Base-by-base conservation (phyloP, 129 eudicot species). In the Chrysanthemum seticuspe region DNA sequence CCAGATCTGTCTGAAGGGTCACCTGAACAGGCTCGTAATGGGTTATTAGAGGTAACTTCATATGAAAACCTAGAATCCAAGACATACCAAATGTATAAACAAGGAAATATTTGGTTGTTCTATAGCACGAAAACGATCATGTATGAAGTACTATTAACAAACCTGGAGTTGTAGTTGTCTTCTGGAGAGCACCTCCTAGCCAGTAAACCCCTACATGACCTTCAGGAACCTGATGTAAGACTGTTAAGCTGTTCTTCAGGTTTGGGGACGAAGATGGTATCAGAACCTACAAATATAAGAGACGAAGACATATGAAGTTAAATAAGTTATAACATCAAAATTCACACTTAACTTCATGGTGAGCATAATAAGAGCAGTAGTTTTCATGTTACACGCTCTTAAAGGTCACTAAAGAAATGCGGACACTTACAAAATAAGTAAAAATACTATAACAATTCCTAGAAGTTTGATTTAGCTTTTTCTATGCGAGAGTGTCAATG, bases 141-240 rank as follows among this genome's bases (percentile, higher is more conserved):
- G 19, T 62, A 18, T 10, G 45, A 55, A 80, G 62, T 51, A 59
- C 6, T 71, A 54, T 45, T 45, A 52, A 44, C 64, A 64, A 70
- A 89, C 96, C 96, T 79, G 97, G 91, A 82, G 75, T 71, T 52
- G 95, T 93, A 14, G 92, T 87, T 12, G 83, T 89, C 34, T 85
- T 79, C 61, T 87, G 86, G 54, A 93, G 98, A 67, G 98, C 96
- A 74, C 98, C 98, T 29, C 98, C 98, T 74, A 87, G 76, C 98
- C 97, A 93, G 70, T 89, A 93, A 79, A 90, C 98, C 50, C 98
- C 98, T 73, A 93, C 97, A 84, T 93, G 98, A 73, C 98, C 97
- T 86, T 93, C 96, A 71, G 98, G 98, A 48, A 89, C 96, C 88
- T 93, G 98, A 74, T 93, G 98, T 53, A 93, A 69, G 49, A 87